A percentile compares a stretch with the other conserved stretches of the same genome.
phyloP scores from a whole-genome alignment of 139 green algal species.

The Auxenochlorella protothecoides region DNA sequence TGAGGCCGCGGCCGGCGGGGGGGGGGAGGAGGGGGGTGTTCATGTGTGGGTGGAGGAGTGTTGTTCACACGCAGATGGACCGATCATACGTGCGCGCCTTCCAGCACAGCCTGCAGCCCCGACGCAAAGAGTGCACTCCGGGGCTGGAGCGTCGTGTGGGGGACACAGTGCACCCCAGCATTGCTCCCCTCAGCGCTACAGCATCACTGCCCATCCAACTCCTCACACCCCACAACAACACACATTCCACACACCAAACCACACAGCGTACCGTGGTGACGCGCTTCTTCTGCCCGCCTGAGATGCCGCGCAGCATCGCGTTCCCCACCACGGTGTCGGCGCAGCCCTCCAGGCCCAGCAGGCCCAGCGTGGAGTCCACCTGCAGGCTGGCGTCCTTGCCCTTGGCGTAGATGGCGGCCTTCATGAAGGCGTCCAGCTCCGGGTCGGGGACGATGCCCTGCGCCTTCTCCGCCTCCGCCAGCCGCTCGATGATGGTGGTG shows the following conservation, averaged over 20 bases:
- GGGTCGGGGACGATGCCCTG: conserved; percentile 27
- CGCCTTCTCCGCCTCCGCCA: conserved; percentile 19
- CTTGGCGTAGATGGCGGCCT: conserved; percentile 4
- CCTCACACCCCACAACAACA: too few species aligned
- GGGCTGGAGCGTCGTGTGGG: neutral
- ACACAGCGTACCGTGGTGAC: conserved; percentile 35
- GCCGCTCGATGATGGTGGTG: conserved; percentile 8
- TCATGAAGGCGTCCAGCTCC: conserved; percentile 19
- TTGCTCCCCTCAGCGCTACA: neutral
- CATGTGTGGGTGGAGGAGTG: neutral
- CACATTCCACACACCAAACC: neutral
- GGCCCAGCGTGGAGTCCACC: conserved; percentile 41
- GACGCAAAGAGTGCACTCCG: too few species aligned
- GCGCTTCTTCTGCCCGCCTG: conserved; percentile 52
- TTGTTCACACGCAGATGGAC: too few species aligned
- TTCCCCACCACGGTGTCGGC: conserved; percentile 43
- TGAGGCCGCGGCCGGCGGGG: neutral
- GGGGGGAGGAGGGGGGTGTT: neutral
- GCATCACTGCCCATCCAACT: too few species aligned
- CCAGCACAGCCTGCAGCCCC: too few species aligned
- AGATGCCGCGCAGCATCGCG: conserved; percentile 46
- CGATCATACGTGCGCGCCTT: too few species aligned
- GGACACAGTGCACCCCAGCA: neutral
- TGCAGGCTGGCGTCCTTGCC: conserved; percentile 19
- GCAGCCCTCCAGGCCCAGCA: conserved; percentile 28